These are phyloP conservation scores for Mycena albidolilacea DNA, from an alignment of 768 basidiomycete species.

Conservation along the genomic window DNA sequence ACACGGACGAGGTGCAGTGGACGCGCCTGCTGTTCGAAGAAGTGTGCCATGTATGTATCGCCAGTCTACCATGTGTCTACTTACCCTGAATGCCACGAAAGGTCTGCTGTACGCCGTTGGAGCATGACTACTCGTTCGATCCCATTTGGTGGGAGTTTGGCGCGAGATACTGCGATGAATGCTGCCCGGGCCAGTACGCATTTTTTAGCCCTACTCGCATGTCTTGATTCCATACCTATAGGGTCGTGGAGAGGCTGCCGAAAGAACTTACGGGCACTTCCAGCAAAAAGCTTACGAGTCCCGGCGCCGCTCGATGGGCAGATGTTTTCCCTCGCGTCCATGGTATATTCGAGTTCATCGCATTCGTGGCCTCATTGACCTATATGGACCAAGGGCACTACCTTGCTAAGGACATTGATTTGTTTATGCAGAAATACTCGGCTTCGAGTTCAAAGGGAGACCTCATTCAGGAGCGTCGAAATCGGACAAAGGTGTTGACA, in stretches of 20 bases:
- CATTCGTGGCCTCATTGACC: background rate
- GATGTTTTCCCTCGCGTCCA: slow-evolving; percentile 14
- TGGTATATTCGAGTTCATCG: background rate
- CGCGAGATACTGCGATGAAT: slow-evolving; percentile 25
- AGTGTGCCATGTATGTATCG: slow-evolving; percentile 18
- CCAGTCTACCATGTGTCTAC: background rate
- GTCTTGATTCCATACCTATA: background rate
- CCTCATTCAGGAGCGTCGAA: slow-evolving; percentile 19
- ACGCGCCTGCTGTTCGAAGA: slow-evolving; percentile 24
- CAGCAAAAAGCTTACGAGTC: background rate
- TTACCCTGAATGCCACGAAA: background rate
- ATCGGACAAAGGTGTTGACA: slow-evolving; percentile 8
- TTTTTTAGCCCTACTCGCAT: background rate
- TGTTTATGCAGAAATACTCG: slow-evolving; percentile 4
- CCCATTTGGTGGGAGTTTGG: slow-evolving; percentile 35
- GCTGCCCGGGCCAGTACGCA: slow-evolving; percentile 6
- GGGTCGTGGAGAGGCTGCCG: slow-evolving; percentile 12
- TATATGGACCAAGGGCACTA: slow-evolving; percentile 3
- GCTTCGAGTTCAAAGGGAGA: background rate
- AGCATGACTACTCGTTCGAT: slow-evolving; percentile 26
- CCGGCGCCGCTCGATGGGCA: background rate
- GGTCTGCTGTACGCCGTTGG: slow-evolving; percentile 23
- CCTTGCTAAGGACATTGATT: slow-evolving; percentile 12
- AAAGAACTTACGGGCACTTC: background rate
- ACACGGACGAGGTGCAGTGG: slow-evolving; percentile 18